These are phyloP conservation scores for Haplographium delicatum DNA, from an alignment of 495 filamentous ascomycete genomes.

Conservation along the genomic window DNA sequence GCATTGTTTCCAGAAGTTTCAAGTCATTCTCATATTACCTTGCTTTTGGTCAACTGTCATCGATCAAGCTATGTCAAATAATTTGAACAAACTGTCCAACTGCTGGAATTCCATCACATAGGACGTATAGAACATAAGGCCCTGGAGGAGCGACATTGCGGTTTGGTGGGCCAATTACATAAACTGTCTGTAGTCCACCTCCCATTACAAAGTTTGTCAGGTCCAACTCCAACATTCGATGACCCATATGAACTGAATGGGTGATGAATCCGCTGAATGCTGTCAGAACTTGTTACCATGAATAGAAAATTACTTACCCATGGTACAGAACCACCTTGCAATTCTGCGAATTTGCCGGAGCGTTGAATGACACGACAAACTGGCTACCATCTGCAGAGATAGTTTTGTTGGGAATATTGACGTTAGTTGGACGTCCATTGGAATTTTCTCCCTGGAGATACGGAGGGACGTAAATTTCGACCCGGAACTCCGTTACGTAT, in stretches of 20 bases:
- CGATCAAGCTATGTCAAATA: too few relatives aligned
- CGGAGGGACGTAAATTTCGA: conserved; percentile 57
- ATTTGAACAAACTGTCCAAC: conserved; percentile 46
- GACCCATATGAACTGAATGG: conserved; percentile 58
- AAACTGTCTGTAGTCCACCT: conserved; percentile 38
- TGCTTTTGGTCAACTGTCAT: too few relatives aligned
- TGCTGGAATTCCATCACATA: conserved; percentile 55
- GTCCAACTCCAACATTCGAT: conserved; percentile 54
- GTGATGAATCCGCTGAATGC: conserved; percentile 48
- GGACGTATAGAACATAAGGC: conserved; percentile 57
- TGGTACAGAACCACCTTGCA: conserved; percentile 51
- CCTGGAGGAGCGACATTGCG: conserved; percentile 51
- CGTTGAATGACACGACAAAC: conserved; percentile 45
- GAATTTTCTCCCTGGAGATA: conserved; percentile 50
- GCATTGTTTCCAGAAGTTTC: too few relatives aligned
- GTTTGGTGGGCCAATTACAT: conserved; percentile 49
- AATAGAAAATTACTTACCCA: conserved; percentile 56
- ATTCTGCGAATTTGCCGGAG: conserved; percentile 30
- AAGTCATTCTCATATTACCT: too few relatives aligned
- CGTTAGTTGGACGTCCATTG: conserved; percentile 39
- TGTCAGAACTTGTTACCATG: conserved; percentile 39
- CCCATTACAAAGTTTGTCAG: conserved; percentile 40
- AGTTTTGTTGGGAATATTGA: conserved; percentile 35
- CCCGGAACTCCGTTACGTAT: conserved; percentile 53
- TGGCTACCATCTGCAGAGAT: conserved; percentile 38